A percentile compares a stretch with the other conserved stretches of the same genome.
These are phyloP conservation scores for Candida namnaoensis DNA, from an alignment of 805 yeast species.

Conservation along the genomic window DNA sequence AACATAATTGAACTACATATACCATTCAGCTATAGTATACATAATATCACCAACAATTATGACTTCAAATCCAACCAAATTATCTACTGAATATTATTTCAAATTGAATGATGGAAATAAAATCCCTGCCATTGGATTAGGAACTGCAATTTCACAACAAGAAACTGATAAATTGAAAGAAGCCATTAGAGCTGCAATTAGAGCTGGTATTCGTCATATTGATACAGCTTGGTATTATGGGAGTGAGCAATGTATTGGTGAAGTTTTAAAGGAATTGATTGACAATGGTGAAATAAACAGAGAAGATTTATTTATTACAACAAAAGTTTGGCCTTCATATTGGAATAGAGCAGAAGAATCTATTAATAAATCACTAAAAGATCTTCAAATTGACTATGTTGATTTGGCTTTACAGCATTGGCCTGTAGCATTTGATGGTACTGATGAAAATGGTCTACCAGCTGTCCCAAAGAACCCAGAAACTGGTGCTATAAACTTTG, in stretches of 20 bases:
- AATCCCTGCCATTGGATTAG: conserved; percentile 66
- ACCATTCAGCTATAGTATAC: too few relatives aligned
- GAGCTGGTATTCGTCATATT: conserved; percentile 61
- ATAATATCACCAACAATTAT: too few relatives aligned
- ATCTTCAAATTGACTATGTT: conserved; percentile 62
- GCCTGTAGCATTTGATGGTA: conserved; percentile 40
- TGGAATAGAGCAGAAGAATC: conserved; percentile 44
- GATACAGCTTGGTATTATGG: conserved; percentile 69
- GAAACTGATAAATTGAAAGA: conserved; percentile 35
- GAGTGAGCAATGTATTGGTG: conserved; percentile 51
- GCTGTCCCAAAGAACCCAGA: too few relatives aligned
- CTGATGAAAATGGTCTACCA: too few relatives aligned
- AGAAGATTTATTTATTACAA: conserved; percentile 59
- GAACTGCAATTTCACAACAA: conserved; percentile 49
- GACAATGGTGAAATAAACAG: conserved; percentile 32
- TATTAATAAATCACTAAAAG: conserved; percentile 46
- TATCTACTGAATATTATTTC: conserved; percentile 30
- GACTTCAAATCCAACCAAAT: too few relatives aligned
- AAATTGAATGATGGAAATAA: conserved; percentile 45
- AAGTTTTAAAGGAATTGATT: conserved; percentile 39
- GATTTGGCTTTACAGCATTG: conserved; percentile 76
- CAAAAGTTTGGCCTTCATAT: conserved; percentile 59
- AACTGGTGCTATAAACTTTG: background rate
- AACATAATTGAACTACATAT: too few relatives aligned
- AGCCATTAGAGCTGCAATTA: conserved; percentile 53